Evolutionary conservation across 2,329 filamentous ascomycete species (phyloP), one percentile per base, ranked within the genome.

Genomic region (Fusarium bulbicola): DNA sequence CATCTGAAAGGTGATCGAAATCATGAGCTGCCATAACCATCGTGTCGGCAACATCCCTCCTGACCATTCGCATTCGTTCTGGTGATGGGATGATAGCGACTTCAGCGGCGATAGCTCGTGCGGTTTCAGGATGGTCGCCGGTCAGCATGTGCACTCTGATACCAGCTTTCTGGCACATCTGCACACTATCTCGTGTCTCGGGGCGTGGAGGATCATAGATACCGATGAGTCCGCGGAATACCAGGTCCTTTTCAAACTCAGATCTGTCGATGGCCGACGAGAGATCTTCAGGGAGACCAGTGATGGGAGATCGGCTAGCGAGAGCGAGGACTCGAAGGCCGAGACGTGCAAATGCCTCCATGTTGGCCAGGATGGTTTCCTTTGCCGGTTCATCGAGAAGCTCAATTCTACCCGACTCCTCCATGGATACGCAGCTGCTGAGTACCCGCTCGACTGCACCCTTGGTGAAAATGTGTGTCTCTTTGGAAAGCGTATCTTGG

Each of bases 161-260:
- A 43, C 89, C 89, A 26, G 89, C 89, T 42, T 84, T 82, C 64
- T 89, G 87, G 72, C 88, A 91, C 68, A 85, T 82, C 43, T 83
- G 81, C 30, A 91, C 88, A 84, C 43, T 84, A 83, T 24, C 86
- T 83, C 26, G 72, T 7, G 91, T 90, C 76, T 92, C 91, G 0
- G 87, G 85, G 1, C 91, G 89, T 63, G 91, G 91, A 15, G 91
- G 91, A 69, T 92, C 91, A 73, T 92, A 92, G 24, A 93, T 86
- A 45, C 90, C 91, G 64, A 92, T 86, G 12, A 93, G 84, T 21
- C 91, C 92, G 47, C 88, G 85, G 80, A 92, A 92, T 42, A 84
- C 83, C 32, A 93, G 85, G 43, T 88, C 83, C 15, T 84, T 84
- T 75, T 93, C 91, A 30, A 78, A 78, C 7, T 70, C 65, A 1